These are phyloP conservation scores for Boehmeria nivea DNA, from an alignment of 306 rosid genomes.

Conservation along the genomic window DNA sequence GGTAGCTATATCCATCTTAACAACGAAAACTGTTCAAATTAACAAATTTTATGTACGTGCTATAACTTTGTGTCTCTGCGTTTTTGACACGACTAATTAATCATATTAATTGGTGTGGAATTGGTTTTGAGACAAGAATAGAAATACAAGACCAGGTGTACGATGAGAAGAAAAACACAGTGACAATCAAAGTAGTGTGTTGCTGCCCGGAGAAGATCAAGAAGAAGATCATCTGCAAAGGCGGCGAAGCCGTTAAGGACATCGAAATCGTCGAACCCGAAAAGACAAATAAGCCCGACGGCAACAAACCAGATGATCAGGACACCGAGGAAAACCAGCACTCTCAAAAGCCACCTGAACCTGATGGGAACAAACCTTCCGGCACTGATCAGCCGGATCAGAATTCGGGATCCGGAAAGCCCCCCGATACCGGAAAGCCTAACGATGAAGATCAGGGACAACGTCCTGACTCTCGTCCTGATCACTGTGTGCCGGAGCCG, in stretches of 20 bases:
- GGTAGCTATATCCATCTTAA: no score
- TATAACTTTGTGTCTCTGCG: no score
- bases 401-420: no score
- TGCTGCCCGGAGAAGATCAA: conserved; percentile 70
- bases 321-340: no score
- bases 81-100: conserved; percentile 12
- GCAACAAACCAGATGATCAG: no score
- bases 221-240: conserved; percentile 52
- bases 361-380: no score
- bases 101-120: background rate
- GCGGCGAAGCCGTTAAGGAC: conserved; percentile 49
- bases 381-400: no score
- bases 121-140: conserved; percentile 36
- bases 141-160: conserved; percentile 73
- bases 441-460: conserved; percentile 6
- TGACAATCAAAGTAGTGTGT: conserved; percentile 60
- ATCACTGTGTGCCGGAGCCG: no score
- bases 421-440: no score
- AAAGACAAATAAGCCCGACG: background rate
- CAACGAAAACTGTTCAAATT: no score
- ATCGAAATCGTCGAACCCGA: conserved; percentile 43
- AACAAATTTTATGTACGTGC: no score
- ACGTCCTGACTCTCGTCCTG: background rate
- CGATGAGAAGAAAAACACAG: conserved; percentile 48
- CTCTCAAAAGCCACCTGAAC: no score